Conservation (phyloP, 495 filamentous ascomycete species). For the Penicillium pulvis region DNA sequence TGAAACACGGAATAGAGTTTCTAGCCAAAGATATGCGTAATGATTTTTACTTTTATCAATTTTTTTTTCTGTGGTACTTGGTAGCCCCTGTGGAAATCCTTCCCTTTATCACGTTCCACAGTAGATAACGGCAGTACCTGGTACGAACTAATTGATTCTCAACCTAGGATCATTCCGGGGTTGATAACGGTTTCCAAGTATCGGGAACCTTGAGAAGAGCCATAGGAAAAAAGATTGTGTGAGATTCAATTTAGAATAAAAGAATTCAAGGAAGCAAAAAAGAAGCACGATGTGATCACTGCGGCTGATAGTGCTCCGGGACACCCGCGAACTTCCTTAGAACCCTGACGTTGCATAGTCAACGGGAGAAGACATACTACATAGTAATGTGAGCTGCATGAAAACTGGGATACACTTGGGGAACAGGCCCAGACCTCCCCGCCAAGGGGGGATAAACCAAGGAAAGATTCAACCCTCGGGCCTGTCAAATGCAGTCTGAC, state of each 20-base stretch:
- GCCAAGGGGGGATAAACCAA: slow-evolving; percentile 30
- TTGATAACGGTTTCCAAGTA: neutral
- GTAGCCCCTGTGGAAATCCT: neutral
- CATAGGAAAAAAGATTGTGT: neutral
- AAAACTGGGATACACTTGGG: slow-evolving; percentile 14
- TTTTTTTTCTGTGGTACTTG: neutral
- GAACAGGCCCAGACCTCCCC: slow-evolving; percentile 18
- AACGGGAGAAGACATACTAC: neutral
- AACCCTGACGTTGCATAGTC: neutral
- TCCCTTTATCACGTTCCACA: neutral
- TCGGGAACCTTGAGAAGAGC: neutral
- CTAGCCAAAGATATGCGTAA: neutral
- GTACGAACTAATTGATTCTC: neutral
- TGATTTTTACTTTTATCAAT: neutral
- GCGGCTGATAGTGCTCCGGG: slow-evolving; percentile 19
- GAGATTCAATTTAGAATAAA: too few species aligned
- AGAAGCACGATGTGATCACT: slow-evolving; percentile 3
- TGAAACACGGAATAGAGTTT: slow-evolving; percentile 21
- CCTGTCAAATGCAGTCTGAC: slow-evolving; percentile 29
- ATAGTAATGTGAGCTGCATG: slow-evolving; percentile 13
- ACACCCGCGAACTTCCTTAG: slow-evolving; percentile 10
- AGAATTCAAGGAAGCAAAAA: neutral
- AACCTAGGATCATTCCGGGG: neutral
- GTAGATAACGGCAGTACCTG: slow-evolving; percentile 7
- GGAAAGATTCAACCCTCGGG: slow-evolving; percentile 24